Base-by-base conservation (phyloP, 805 yeast species). In the Starmerella stigmatis region DNA sequence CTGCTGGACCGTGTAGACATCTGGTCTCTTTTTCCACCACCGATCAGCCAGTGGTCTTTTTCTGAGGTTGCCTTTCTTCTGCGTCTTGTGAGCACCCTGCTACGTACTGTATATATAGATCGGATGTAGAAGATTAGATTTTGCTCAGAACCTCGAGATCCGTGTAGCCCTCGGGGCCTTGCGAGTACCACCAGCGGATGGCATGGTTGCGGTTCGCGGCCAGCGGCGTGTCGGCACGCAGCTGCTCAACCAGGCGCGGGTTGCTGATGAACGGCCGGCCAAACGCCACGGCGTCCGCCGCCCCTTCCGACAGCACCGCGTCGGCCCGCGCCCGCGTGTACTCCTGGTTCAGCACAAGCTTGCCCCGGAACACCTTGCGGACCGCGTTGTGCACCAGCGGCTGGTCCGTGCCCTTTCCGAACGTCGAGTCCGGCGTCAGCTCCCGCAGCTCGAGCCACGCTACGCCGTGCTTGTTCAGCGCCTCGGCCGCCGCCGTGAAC, bases 211-310 rank as follows among this genome's bases (percentile, higher is more conserved):
- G 5, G 30, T 59, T 51, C 47, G 62, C 62, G 48, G 72, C 55
- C 33, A 69, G 68, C 33, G 59, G 44, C 30, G 68, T 69, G 36
- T 70, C 59, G 49, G 65, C 60, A 33, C 40, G 29, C 31, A 76
- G 45, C 50, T 76, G 62, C 17, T 62, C 56, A 16, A 67, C 70
- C 26, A 76, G 57, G 56, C 76, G 81, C 1, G 81, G 80, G 62
- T 76, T 76, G 23, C 77, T 58, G 41, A 73, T 68, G 57, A 66
- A 74, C 43, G 60, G 62, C 49, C 79, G 68, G 29, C 79, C 79
- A 50, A 69, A 63, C 42, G 67, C 72, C 27, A 69, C 55, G 16
- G 55, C 55, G 16, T 50, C 53, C 5, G 56, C 51, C 5, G 43
- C 46, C 9, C 52, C 56, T 6, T 44, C 39, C 15, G 35, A 46